Percentiles rank a stretch among this genome's conserved stretches.
phyloP scores from a whole-genome alignment of 805 yeast genomes.

The Danielozyma ontarioensis region DNA sequence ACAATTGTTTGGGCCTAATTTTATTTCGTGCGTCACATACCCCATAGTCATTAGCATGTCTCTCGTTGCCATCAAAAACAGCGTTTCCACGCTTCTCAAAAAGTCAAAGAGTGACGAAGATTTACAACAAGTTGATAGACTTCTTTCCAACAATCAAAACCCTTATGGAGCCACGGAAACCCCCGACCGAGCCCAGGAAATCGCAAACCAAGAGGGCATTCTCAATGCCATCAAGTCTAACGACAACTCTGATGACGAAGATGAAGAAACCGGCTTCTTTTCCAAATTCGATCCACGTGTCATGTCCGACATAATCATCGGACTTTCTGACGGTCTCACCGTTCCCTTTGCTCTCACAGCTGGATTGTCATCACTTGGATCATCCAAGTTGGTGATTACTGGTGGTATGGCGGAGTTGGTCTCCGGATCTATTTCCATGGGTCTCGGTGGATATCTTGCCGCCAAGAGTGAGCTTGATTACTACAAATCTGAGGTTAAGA shows the following conservation, averaged over 20 bases:
- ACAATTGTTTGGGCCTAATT: too few relatives aligned
- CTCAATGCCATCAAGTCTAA: slow-evolving; percentile 14
- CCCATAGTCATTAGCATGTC: too few relatives aligned
- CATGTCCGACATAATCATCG: slow-evolving; percentile 89
- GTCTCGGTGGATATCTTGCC: slow-evolving; percentile 93
- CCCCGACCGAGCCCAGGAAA: slow-evolving; percentile 30
- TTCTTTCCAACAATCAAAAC: slow-evolving; percentile 26
- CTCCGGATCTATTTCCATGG: slow-evolving; percentile 97
- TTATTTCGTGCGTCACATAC: too few relatives aligned
- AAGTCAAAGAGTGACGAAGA: slow-evolving; percentile 24
- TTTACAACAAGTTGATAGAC: slow-evolving; percentile 23
- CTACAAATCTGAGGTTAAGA: slow-evolving; percentile 64
- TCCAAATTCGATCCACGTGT: slow-evolving; percentile 80
- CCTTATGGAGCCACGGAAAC: slow-evolving; percentile 32
- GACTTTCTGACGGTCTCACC: slow-evolving; percentile 90
- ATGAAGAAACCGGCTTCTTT: slow-evolving; percentile 30
- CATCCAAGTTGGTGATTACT: slow-evolving; percentile 83
- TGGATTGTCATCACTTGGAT: slow-evolving; percentile 87
- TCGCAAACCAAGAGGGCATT: slow-evolving; percentile 33
- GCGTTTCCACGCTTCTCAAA: slow-evolving; percentile 21
- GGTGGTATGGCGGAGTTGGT: slow-evolving; percentile 98
- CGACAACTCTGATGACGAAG: slow-evolving; percentile 3
- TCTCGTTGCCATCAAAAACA: slow-evolving; percentile 33
- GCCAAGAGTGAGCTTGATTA: slow-evolving; percentile 85
- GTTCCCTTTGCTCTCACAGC: slow-evolving; percentile 99